A percentile compares a stretch with the other conserved stretches of the same genome.
These are phyloP conservation scores for Coniochaeta prunicola DNA, from an alignment of 2,329 filamentous ascomycete species.

Conservation along the genomic window DNA sequence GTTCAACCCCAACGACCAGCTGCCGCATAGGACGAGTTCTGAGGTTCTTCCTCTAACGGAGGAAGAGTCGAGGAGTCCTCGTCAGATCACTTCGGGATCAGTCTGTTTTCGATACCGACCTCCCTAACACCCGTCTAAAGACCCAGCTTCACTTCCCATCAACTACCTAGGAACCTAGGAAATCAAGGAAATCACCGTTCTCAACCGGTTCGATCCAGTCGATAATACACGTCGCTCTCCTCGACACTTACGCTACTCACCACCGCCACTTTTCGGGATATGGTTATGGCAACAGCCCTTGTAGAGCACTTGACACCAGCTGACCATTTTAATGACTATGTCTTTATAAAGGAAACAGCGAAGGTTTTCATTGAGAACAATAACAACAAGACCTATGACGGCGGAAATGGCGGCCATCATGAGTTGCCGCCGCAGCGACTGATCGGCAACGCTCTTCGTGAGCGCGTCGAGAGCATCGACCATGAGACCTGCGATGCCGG, in stretches of 20 bases:
- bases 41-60: conserved; percentile 98
- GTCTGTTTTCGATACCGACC: conserved; percentile 93
- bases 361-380: conserved; percentile 25
- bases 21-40: conserved; percentile 99
- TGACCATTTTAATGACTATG: conserved; percentile 34
- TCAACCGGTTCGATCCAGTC: background rate
- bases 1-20: conserved; percentile 65
- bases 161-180: conserved; percentile 3
- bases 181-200: background rate
- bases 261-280: conserved; percentile 38
- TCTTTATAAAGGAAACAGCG: conserved; percentile 34
- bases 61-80: conserved; percentile 99
- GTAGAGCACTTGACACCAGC: conserved; percentile 45
- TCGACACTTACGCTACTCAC: conserved; percentile 1
- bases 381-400: conserved; percentile 31
- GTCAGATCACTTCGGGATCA: conserved; percentile 84
- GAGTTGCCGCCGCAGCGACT: conserved; percentile 59
- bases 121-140: conserved; percentile 63
- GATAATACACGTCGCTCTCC: conserved; percentile 10
- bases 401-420: conserved; percentile 23
- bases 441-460: conserved; percentile 80
- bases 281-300: conserved; percentile 59
- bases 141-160: conserved; percentile 11
- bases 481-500: conserved; percentile 82
- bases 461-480: conserved; percentile 77